Percentiles rank a stretch among this genome's conserved stretches.
phyloP scores from a whole-genome alignment of 805 yeast species.

The Saccharomycopsis sp. region DNA sequence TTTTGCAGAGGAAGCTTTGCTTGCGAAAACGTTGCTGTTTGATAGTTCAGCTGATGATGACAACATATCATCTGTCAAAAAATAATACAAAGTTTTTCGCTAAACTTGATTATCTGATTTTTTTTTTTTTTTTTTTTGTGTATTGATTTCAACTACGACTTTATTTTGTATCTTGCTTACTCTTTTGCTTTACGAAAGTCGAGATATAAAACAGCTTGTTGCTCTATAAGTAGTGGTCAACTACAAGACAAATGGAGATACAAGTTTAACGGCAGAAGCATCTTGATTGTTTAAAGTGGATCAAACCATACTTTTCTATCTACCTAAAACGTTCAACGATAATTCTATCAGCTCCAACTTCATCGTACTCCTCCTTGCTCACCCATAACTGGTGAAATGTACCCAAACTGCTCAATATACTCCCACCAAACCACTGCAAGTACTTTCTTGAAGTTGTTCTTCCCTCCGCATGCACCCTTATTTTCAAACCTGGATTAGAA shows the following conservation, averaged over 20 bases:
- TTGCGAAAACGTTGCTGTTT: slow-evolving; percentile 4
- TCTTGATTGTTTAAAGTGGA: too few species aligned
- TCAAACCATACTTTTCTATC: too few species aligned
- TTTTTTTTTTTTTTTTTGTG: too few species aligned
- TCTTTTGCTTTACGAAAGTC: too few species aligned
- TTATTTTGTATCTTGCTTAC: too few species aligned
- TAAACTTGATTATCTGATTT: too few species aligned
- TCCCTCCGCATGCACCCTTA: slow-evolving; percentile 77
- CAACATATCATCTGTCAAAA: background rate
- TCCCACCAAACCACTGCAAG: slow-evolving; percentile 89
- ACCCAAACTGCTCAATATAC: slow-evolving; percentile 79
- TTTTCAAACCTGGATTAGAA: slow-evolving; percentile 75
- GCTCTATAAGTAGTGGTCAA: background rate
- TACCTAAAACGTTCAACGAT: slow-evolving; percentile 76
- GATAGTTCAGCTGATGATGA: slow-evolving; percentile 1
- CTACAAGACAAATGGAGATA: background rate
- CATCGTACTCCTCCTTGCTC: slow-evolving; percentile 76
- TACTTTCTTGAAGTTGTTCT: slow-evolving; percentile 66
- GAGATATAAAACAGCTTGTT: background rate
- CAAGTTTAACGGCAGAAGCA: too few species aligned
- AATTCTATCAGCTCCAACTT: slow-evolving; percentile 76
- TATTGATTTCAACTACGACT: too few species aligned
- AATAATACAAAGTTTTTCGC: too few species aligned
- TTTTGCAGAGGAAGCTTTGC: slow-evolving; percentile 28
- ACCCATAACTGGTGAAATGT: slow-evolving; percentile 96